Conservation (phyloP, 495 filamentous ascomycete species). For the Talaromyces liani region DNA sequence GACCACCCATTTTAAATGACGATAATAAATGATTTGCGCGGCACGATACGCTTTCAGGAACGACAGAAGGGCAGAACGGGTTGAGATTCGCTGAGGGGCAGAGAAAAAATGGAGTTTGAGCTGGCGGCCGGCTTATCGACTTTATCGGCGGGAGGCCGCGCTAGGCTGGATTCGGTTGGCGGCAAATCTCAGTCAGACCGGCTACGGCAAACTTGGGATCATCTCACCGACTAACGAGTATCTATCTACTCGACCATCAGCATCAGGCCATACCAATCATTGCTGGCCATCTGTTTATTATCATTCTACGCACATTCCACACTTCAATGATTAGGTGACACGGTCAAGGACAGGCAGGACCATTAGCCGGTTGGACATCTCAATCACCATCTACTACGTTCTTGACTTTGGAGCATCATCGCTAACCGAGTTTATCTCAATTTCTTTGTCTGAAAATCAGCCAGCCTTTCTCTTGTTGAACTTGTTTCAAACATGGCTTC, state of each 20-base stretch:
- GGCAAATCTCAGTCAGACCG: neutral
- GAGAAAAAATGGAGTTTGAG: constrained; percentile 17
- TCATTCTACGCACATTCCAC: neutral
- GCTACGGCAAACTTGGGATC: neutral
- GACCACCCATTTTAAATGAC: constrained; percentile 51
- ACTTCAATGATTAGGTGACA: constrained; percentile 7
- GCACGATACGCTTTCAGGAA: neutral
- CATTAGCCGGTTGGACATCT: constrained; percentile 41
- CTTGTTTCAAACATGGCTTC: constrained; percentile 23
- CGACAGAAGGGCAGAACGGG: constrained; percentile 10
- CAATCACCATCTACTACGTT: constrained; percentile 16
- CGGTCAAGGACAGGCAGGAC: constrained; percentile 7
- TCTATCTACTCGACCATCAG: neutral
- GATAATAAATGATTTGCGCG: neutral
- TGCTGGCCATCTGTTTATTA: neutral
- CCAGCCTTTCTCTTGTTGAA: constrained; percentile 1
- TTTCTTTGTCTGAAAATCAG: constrained; percentile 3
- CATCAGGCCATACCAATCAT: neutral
- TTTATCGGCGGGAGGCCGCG: constrained; percentile 1
- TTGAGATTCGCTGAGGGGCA: constrained; percentile 12
- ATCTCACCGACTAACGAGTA: neutral
- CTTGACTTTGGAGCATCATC: constrained; percentile 9
- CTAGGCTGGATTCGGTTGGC: neutral
- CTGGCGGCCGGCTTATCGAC: constrained; percentile 10
- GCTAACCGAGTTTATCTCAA: constrained; percentile 19